Evolutionary conservation across 306 rosid species (phyloP).

Genomic region (Dicorynia guianensis): DNA sequence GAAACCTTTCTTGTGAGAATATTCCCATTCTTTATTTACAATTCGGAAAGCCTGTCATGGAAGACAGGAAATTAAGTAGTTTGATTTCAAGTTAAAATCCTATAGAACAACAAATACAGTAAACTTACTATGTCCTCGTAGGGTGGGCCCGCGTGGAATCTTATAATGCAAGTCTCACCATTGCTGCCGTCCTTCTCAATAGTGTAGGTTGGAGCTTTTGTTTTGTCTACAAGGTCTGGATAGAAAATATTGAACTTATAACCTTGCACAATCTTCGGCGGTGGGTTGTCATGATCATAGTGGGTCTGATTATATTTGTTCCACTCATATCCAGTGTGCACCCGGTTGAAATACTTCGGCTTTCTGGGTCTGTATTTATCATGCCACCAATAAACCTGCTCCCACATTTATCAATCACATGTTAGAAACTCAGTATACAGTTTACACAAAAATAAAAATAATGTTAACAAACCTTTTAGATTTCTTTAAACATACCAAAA

Average conservation of each 20-base stretch:
- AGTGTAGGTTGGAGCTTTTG: conserved; percentile 80
- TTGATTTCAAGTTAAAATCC: conserved; percentile 1
- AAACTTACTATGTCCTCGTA: conserved; percentile 85
- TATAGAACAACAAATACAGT: conserved; percentile 24
- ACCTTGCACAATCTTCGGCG: conserved; percentile 97
- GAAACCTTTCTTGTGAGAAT: conserved; percentile 92
- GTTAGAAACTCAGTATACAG: conserved; percentile 12
- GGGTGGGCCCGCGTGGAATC: conserved; percentile 97
- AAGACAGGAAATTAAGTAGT: conserved; percentile 18
- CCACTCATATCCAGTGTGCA: conserved; percentile 98
- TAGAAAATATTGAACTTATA: conserved; percentile 93
- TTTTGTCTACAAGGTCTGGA: conserved; percentile 97
- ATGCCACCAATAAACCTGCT: conserved; percentile 99
- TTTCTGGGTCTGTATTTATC: conserved; percentile 97
- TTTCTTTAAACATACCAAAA: neutral
- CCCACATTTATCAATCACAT: conserved; percentile 28
- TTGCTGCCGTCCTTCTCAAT: conserved; percentile 93
- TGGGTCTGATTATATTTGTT: conserved; percentile 98
- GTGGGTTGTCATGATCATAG: conserved; percentile 98
- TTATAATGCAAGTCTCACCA: conserved; percentile 89
- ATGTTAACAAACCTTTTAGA: neutral
- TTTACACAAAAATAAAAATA: too few relatives aligned
- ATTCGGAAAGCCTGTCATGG: conserved; percentile 78
- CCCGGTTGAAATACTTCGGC: conserved; percentile 96
- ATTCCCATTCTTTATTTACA: conserved; percentile 96